These are phyloP conservation scores for Gaeumannomyces tritici DNA, from an alignment of 2,329 filamentous ascomycete species.

Conservation along the genomic window DNA sequence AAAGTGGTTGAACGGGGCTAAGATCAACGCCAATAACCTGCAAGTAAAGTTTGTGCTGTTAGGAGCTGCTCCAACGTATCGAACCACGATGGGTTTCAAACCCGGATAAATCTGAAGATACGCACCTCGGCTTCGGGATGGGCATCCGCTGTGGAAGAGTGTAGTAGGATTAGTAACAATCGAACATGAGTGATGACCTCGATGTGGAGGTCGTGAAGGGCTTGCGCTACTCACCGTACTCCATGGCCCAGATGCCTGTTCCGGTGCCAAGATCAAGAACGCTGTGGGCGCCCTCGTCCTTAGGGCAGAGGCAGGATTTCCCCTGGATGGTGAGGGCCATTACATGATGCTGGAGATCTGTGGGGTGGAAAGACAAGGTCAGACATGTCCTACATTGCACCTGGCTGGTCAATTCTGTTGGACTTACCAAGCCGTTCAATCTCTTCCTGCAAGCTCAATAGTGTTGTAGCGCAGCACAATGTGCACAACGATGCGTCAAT, in stretches of 20 bases:
- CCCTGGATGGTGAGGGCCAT: constrained; percentile 11
- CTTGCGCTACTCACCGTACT: constrained; percentile 9
- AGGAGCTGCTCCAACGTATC: not conserved
- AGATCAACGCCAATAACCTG: constrained; percentile 14
- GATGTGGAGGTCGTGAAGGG: not conserved
- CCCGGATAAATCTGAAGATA: no score
- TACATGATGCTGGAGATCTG: constrained; percentile 13
- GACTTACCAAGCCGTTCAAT: constrained; percentile 12
- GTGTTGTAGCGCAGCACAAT: not conserved
- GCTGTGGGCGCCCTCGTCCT: constrained; percentile 10
- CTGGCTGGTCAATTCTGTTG: no score
- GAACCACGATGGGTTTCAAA: no score
- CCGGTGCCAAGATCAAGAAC: constrained; percentile 13
- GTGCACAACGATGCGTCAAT: not conserved
- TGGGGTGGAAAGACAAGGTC: not conserved
- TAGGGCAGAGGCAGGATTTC: constrained; percentile 10
- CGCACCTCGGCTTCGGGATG: constrained; percentile 11
- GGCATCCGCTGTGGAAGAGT: constrained; percentile 8
- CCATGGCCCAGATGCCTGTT: constrained; percentile 15
- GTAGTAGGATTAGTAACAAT: not conserved
- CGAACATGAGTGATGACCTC: not conserved
- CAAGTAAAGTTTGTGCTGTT: not conserved
- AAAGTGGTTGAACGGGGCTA: constrained; percentile 13
- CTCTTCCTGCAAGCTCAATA: constrained; percentile 5
- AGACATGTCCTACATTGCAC: not conserved